These are phyloP conservation scores for Diaporthe sp. DNA, from an alignment of 2,329 filamentous ascomycete genomes.

Conservation along the genomic window DNA sequence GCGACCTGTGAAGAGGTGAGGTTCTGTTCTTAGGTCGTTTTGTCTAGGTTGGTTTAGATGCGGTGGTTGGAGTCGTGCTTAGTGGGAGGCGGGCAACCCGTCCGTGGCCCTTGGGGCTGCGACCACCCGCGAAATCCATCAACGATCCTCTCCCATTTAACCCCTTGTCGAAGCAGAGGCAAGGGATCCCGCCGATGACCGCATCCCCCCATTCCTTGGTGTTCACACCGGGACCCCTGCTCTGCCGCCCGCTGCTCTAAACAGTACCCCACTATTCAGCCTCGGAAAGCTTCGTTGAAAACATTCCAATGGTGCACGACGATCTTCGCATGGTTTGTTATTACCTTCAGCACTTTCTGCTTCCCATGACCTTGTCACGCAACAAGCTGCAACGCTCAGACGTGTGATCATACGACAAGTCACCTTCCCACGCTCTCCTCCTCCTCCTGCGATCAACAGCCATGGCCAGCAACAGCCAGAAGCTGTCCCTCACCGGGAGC, in stretches of 20 bases:
- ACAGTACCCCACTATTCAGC: slow-evolving; percentile 29
- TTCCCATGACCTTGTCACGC: slow-evolving; percentile 12
- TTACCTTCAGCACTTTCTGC: not conserved
- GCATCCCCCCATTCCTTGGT: slow-evolving; percentile 31
- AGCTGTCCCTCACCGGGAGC: slow-evolving; percentile 57
- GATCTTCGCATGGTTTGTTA: slow-evolving; percentile 16
- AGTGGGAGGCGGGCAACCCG: slow-evolving; percentile 10
- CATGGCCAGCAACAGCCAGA: slow-evolving; percentile 36
- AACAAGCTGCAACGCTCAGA: not conserved
- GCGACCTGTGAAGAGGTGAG: not conserved
- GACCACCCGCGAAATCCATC: slow-evolving; percentile 22
- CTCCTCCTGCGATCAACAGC: slow-evolving; percentile 39
- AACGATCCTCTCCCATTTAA: slow-evolving; percentile 2
- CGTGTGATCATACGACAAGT: not conserved
- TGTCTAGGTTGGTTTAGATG: not conserved
- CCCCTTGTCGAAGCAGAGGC: slow-evolving; percentile 14
- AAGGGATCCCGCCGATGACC: slow-evolving; percentile 31
- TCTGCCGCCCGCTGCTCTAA: not conserved
- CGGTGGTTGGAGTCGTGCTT: slow-evolving; percentile 25
- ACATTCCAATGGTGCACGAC: not conserved
- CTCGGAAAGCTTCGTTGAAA: slow-evolving; percentile 10
- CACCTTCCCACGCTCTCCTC: slow-evolving; percentile 7
- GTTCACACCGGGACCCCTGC: slow-evolving; percentile 16
- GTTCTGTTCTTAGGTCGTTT: not conserved
- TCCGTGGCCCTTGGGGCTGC: slow-evolving; percentile 22